Conservation (phyloP, 805 yeast genomes). For the Saccharomycopsis amapae region DNA sequence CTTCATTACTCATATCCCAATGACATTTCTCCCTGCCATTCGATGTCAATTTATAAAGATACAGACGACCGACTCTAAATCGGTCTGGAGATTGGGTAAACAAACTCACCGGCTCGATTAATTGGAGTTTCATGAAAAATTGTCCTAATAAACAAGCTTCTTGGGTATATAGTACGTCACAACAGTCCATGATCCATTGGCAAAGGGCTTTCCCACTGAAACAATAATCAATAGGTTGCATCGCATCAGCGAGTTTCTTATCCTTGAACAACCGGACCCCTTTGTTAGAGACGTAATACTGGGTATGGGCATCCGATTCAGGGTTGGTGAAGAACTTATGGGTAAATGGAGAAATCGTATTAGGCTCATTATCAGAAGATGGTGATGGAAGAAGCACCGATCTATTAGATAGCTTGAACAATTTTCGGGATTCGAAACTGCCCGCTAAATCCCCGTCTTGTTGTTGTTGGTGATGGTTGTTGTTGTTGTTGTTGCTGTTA, state of each 20-base stretch:
- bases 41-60: conserved; percentile 36
- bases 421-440: not conserved
- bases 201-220: conserved; percentile 70
- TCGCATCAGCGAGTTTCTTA: conserved; percentile 28
- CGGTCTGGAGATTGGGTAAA: conserved; percentile 21
- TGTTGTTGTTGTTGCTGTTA: no score
- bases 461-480: not conserved
- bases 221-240: conserved; percentile 27
- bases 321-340: conserved; percentile 83
- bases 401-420: no score
- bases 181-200: conserved; percentile 90
- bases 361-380: not conserved
- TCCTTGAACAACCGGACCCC: conserved; percentile 59
- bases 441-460: not conserved
- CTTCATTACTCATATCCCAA: conserved; percentile 27
- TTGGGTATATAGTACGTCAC: conserved; percentile 50
- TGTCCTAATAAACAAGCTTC: conserved; percentile 51
- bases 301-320: conserved; percentile 73
- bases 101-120: conserved; percentile 41
- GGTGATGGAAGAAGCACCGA: not conserved
- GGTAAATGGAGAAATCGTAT: conserved; percentile 53
- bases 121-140: conserved; percentile 39
- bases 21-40: conserved; percentile 35
- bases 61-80: conserved; percentile 33
- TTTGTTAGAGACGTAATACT: conserved; percentile 59